Evolutionary conservation across 176 grass and related monocot species (phyloP).

Genomic region (Bromus sterilis): DNA sequence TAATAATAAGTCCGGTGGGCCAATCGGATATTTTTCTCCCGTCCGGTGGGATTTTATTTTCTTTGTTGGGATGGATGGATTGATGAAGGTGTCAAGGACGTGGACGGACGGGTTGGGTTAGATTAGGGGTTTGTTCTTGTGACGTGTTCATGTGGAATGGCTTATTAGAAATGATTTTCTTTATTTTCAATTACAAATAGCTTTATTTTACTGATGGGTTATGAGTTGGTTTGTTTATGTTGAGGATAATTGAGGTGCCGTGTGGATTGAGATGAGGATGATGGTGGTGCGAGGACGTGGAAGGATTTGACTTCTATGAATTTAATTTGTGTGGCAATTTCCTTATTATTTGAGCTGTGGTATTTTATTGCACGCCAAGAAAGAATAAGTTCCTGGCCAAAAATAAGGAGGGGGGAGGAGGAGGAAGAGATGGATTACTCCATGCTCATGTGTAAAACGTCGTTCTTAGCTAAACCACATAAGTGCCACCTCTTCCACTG

Average conservation of each 20-base stretch:
- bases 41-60: background rate
- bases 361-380: background rate
- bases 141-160: background rate
- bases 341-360: background rate
- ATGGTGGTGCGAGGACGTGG: background rate
- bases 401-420: too few relatives aligned
- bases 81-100: background rate
- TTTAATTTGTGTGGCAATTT: background rate
- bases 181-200: too few relatives aligned
- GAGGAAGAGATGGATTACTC: background rate
- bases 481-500: too few relatives aligned
- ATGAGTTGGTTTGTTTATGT: background rate
- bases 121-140: background rate
- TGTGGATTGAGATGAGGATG: background rate
- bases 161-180: background rate
- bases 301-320: background rate
- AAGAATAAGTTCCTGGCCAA: too few relatives aligned
- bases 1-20: background rate
- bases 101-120: constrained; percentile 14
- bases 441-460: too few relatives aligned
- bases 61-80: background rate
- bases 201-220: too few relatives aligned
- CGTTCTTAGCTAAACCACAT: too few relatives aligned
- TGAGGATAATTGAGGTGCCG: background rate
- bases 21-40: constrained; percentile 5